Conservation (phyloP, 163 green algal species). For the Coccomyxa subellipsoidea region DNA sequence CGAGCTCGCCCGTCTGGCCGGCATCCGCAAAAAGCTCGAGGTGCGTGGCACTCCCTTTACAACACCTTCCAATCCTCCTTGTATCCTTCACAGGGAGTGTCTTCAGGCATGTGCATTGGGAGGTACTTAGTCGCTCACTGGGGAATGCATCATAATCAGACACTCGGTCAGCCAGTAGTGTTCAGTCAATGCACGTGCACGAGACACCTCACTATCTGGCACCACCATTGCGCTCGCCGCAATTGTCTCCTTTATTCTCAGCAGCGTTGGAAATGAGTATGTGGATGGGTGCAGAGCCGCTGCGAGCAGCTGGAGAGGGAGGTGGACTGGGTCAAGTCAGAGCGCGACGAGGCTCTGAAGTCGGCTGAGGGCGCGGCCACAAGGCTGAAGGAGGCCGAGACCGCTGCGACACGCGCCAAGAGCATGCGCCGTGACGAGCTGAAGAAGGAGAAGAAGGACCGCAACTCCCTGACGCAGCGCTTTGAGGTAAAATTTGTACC, state of each 20-base stretch:
- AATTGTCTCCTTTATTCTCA: no score
- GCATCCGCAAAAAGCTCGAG: neutral
- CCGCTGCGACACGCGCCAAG: slow-evolving; percentile 11
- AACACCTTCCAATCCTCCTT: no score
- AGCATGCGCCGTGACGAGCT: slow-evolving; percentile 22
- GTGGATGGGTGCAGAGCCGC: slow-evolving; percentile 11
- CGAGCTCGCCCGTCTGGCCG: neutral
- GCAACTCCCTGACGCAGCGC: neutral
- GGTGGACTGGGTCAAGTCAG: slow-evolving; percentile 32
- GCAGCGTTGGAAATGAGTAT: neutral
- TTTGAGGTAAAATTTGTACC: neutral
- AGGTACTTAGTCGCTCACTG: no score
- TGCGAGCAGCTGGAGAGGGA: slow-evolving; percentile 27
- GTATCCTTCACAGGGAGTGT: no score
- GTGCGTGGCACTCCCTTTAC: no score
- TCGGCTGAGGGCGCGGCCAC: slow-evolving; percentile 8
- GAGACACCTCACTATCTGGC: no score
- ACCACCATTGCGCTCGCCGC: no score
- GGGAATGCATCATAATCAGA: no score
- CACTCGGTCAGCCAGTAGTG: no score
- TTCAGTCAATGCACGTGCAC: no score
- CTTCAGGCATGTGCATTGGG: no score
- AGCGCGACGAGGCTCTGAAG: slow-evolving; percentile 19
- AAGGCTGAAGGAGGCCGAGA: slow-evolving; percentile 31
- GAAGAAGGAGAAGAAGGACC: slow-evolving; percentile 32